Conservation (phyloP, 495 filamentous ascomycete species). For the Oidiodendron maius region DNA sequence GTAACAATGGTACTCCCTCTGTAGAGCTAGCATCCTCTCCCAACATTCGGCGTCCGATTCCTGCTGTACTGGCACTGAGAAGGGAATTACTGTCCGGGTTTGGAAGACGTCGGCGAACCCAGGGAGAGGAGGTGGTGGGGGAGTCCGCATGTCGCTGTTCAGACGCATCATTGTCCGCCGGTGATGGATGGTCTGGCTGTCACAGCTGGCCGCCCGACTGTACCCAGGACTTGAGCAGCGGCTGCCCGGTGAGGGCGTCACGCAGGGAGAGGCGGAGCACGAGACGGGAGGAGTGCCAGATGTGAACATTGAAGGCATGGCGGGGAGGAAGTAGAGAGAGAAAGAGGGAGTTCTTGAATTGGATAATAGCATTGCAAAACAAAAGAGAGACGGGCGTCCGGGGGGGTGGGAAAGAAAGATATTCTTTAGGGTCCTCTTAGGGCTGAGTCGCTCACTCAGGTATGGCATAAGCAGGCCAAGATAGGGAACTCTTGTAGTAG, state of each 20-base stretch:
- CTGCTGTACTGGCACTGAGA: background rate
- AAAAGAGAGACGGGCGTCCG: too few species aligned
- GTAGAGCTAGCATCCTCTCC: slow-evolving; percentile 17
- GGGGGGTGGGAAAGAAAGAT: too few species aligned
- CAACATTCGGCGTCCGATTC: slow-evolving; percentile 17
- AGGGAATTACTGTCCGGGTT: background rate
- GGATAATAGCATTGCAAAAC: background rate
- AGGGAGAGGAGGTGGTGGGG: background rate
- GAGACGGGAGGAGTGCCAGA: too few species aligned
- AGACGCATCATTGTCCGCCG: slow-evolving; percentile 3
- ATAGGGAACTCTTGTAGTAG: too few species aligned
- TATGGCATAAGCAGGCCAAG: too few species aligned
- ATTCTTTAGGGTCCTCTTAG: too few species aligned
- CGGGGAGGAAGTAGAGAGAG: background rate
- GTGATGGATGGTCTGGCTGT: slow-evolving; percentile 2
- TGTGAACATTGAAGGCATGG: too few species aligned
- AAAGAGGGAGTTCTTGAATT: background rate
- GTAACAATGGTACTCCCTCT: slow-evolving; percentile 21
- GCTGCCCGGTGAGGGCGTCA: too few species aligned
- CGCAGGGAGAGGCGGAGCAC: too few species aligned
- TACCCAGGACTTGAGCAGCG: background rate
- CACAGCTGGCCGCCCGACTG: background rate
- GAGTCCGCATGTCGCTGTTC: background rate
- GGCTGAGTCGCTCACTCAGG: too few species aligned
- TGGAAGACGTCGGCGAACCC: slow-evolving; percentile 1